phyloP scores from a whole-genome alignment of 2,329 filamentous ascomycete genomes.

The Zymoseptoria brevis region DNA sequence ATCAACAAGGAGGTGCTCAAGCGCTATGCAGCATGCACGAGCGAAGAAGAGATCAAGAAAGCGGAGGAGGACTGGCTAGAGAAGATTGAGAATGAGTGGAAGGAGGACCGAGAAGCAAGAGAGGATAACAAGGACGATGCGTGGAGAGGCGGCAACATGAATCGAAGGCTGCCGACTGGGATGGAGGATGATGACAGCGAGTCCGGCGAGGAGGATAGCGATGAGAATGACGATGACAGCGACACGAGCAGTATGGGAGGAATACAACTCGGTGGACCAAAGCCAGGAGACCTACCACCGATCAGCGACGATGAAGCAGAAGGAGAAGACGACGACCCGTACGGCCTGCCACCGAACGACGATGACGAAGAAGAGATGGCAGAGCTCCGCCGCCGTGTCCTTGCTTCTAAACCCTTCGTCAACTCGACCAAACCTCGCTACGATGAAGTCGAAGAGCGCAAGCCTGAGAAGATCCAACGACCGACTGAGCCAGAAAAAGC shows the following conservation, averaged over 20 bases:
- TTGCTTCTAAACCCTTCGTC: conserved; percentile 82
- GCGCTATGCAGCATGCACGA: conserved; percentile 73
- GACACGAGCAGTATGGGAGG: conserved; percentile 29
- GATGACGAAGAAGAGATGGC: conserved; percentile 89
- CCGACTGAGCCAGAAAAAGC: conserved; percentile 40
- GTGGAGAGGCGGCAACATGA: conserved; percentile 88
- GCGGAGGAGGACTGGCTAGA: conserved; percentile 82
- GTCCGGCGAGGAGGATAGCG: conserved; percentile 32
- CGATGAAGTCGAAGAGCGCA: conserved; percentile 44
- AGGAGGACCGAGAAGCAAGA: conserved; percentile 62
- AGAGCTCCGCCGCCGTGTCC: conserved; percentile 79
- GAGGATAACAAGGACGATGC: conserved; percentile 60
- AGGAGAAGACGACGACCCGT: conserved; percentile 54
- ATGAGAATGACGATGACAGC: conserved; percentile 37
- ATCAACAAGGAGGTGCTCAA: conserved; percentile 81
- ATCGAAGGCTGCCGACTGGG: conserved; percentile 50
- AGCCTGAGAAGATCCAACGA: conserved; percentile 54
- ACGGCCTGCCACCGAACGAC: conserved; percentile 65
- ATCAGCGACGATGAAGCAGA: conserved; percentile 36
- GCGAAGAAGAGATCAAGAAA: conserved; percentile 74
- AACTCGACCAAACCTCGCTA: conserved; percentile 37
- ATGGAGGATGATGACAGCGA: conserved; percentile 46
- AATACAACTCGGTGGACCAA: conserved; percentile 29
- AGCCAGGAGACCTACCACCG: conserved; percentile 46
- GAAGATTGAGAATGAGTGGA: conserved; percentile 82